Conservation (phyloP, 768 basidiomycete genomes). For the Omphalotus guepiniiformis region DNA sequence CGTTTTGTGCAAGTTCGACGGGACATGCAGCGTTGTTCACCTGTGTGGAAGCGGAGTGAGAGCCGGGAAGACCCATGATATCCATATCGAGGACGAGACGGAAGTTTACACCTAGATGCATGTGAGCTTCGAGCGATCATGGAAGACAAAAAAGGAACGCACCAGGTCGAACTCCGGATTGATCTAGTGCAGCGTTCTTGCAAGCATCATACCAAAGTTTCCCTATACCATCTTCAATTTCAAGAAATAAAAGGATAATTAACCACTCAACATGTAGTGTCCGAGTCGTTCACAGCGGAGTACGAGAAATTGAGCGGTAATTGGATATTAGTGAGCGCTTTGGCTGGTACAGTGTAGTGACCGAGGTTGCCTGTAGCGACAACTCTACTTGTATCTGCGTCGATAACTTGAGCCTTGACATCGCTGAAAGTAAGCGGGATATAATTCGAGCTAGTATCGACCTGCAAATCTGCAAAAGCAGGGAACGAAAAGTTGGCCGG, state of each 20-base stretch:
- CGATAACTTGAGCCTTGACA: conserved; percentile 65
- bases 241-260: conserved; percentile 6
- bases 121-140: conserved; percentile 7
- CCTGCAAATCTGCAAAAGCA: conserved; percentile 66
- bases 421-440: conserved; percentile 72
- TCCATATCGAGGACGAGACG: conserved; percentile 60
- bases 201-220: conserved; percentile 74
- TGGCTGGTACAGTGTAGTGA: conserved; percentile 58
- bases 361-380: conserved; percentile 68
- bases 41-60: conserved; percentile 48
- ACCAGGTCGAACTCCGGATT: conserved; percentile 56
- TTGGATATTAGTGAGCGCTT: conserved; percentile 55
- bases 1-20: conserved; percentile 54
- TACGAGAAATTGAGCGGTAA: conserved; percentile 86
- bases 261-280: conserved; percentile 69
- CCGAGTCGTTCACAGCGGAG: conserved; percentile 69
- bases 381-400: conserved; percentile 57
- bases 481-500: conserved; percentile 93
- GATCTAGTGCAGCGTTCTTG: conserved; percentile 49
- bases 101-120: conserved; percentile 51
- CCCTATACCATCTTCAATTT: conserved; percentile 45
- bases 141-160: conserved; percentile 23
- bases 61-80: conserved; percentile 64
- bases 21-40: conserved; percentile 65
- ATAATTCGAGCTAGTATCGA: conserved; percentile 71